Percentiles rank a stretch among this genome's conserved stretches.
Evolutionary conservation across 441 rosid species (phyloP).

Genomic region (Adansonia grandidieri): DNA sequence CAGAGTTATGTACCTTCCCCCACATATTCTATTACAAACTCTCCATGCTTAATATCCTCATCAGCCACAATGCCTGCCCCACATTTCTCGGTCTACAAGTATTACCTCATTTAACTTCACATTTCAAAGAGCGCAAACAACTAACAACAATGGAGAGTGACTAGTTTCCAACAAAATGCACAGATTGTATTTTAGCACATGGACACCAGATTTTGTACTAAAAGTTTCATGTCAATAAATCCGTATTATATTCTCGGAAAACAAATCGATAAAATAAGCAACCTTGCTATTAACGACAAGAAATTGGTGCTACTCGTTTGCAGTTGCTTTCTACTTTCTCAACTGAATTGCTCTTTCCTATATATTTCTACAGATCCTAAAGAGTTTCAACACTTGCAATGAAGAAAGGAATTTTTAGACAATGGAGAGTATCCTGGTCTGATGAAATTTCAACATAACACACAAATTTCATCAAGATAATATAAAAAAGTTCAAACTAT

Average conservation of each 20-base stretch:
- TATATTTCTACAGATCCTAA: slow-evolving; percentile 5
- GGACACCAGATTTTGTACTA: slow-evolving; percentile 3
- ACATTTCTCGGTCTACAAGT: slow-evolving; percentile 91
- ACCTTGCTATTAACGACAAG: neutral
- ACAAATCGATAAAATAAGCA: neutral
- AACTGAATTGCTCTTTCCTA: neutral
- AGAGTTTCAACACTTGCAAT: slow-evolving; percentile 14
- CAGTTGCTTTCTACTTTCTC: neutral
- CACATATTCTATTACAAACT: slow-evolving; percentile 90
- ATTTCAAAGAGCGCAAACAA: slow-evolving; percentile 25
- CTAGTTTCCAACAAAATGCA: slow-evolving; percentile 22
- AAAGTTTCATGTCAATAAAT: neutral
- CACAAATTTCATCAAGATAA: neutral
- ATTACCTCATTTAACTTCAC: slow-evolving; percentile 41
- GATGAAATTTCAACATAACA: neutral
- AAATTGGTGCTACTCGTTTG: neutral
- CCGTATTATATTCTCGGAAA: neutral
- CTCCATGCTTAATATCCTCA: slow-evolving; percentile 84
- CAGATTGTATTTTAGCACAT: slow-evolving; percentile 9
- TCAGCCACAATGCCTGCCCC: slow-evolving; percentile 93
- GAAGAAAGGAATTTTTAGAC: neutral
- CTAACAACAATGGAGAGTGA: slow-evolving; percentile 23
- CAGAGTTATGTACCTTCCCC: slow-evolving; percentile 71
- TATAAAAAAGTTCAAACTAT: slow-evolving; percentile 22
- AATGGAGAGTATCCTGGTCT: neutral